phyloP scores from a whole-genome alignment of 1,284 basidiomycete species.

The Ceratobasidium sp. region DNA sequence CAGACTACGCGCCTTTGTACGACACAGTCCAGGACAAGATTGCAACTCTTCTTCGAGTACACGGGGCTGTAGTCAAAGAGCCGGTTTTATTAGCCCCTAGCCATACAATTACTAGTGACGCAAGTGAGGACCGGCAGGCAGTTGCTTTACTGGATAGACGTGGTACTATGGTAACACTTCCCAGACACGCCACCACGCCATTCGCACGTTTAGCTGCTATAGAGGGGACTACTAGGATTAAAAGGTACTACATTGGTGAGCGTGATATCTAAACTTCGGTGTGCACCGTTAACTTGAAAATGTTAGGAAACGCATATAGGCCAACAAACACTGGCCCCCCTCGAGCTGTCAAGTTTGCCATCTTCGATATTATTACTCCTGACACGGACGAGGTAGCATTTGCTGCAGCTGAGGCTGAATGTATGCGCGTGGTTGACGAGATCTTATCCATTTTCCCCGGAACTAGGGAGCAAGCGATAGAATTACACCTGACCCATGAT shows the following conservation, averaged over 20 bases:
- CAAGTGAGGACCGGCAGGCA: constrained; percentile 64
- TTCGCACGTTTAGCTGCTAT: constrained; percentile 88
- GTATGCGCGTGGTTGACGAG: constrained; percentile 69
- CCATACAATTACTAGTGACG: constrained; percentile 60
- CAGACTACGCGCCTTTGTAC: constrained; percentile 77
- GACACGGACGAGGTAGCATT: constrained; percentile 66
- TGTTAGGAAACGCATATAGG: constrained; percentile 37
- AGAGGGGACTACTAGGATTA: constrained; percentile 77
- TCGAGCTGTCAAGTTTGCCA: constrained; percentile 69
- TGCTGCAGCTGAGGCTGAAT: constrained; percentile 68
- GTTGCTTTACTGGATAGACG: constrained; percentile 82
- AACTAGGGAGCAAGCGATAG: constrained; percentile 43
- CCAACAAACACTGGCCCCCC: constrained; percentile 62
- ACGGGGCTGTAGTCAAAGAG: constrained; percentile 88
- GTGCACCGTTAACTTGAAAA: neutral
- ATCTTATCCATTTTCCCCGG: constrained; percentile 73
- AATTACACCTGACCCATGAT: constrained; percentile 28
- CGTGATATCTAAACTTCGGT: neutral
- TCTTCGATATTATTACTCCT: constrained; percentile 80
- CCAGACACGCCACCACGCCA: constrained; percentile 77
- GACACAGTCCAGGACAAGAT: constrained; percentile 81
- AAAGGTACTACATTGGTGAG: constrained; percentile 85
- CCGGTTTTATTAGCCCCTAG: constrained; percentile 82
- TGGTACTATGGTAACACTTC: constrained; percentile 81
- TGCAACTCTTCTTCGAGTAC: constrained; percentile 79